phyloP scores from a whole-genome alignment of 345 rosid genomes.

The Syzygium aqueum region DNA sequence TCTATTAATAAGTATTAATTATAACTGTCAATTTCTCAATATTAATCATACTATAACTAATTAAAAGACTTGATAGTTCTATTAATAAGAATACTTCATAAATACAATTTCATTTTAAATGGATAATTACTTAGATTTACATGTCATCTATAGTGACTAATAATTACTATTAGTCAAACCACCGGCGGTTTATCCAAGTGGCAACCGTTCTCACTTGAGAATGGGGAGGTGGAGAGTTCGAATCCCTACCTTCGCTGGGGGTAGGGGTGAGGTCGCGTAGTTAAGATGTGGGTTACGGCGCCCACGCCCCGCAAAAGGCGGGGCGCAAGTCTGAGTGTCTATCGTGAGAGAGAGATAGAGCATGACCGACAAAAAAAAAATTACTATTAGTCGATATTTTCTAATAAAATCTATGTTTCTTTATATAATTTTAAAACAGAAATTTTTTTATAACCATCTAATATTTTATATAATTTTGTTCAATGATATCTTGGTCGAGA shows the following conservation, averaged over 20 bases:
- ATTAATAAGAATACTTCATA: neutral
- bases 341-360: no score
- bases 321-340: no score
- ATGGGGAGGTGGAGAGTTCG: no score
- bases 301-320: no score
- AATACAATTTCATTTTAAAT: neutral
- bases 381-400: neutral
- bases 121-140: neutral
- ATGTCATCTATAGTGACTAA: neutral
- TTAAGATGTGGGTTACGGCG: no score
- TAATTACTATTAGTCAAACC: neutral
- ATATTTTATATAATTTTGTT: neutral
- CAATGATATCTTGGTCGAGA: neutral
- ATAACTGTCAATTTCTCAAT: neutral
- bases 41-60: neutral
- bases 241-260: no score
- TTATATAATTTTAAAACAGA: neutral
- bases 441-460: no score
- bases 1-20: neutral
- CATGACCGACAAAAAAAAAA: no score
- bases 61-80: neutral
- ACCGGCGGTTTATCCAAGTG: no score
- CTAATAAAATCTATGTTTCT: neutral
- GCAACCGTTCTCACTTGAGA: no score
- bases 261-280: no score